Evolutionary conservation across 1,284 basidiomycete species (phyloP), one percentile per base, ranked within the genome.

Genomic region (Takashimella koratensis): DNA sequence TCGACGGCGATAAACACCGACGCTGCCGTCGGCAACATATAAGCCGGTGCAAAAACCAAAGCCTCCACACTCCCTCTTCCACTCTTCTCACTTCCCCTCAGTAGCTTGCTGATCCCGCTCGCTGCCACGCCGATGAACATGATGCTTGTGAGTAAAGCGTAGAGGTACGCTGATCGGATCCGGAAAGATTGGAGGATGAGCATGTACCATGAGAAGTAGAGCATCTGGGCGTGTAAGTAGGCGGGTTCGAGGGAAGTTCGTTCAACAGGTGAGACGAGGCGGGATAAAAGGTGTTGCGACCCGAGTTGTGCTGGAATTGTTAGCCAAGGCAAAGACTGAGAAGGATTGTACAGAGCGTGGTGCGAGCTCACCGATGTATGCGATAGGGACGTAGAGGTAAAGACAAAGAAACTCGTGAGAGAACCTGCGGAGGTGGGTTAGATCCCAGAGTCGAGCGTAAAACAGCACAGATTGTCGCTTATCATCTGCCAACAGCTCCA

Each of bases 351-450:
- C 43, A 22, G n/a, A n/a, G n/a, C n/a, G n/a, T n/a, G n/a, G 52
- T n/a, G 43, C 47, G 79, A 27, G 62, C 85, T 86, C 85, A 47
- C 86, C 78, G 5, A 76, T 56, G 8, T 89, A 65, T 0, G 84
- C 84, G 0, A 88, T 81, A 23, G 91, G 89, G 2, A 81, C 86
- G 68, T 91, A 97, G n/a, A 96, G 75, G 11, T 83, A 66, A 4
- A 94, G 63, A 8, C 85, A 83, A 3, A 85, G 82, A 58, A 84
- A 81, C 61, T 92, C 90, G 54, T 82, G 82, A 11, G 82, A 79
- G 76, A 89, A 94, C 91, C 90, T 91, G 71, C 82, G 84, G 10
- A 36, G 16, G 30, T 16, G 16, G 30, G 16, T 36, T 8, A 36
- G 30, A 8, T 36, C 16, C 10, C 8, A 16, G 30, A 36, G 30